phyloP scores from a whole-genome alignment of 441 rosid species.

The Erodium moschatum region DNA sequence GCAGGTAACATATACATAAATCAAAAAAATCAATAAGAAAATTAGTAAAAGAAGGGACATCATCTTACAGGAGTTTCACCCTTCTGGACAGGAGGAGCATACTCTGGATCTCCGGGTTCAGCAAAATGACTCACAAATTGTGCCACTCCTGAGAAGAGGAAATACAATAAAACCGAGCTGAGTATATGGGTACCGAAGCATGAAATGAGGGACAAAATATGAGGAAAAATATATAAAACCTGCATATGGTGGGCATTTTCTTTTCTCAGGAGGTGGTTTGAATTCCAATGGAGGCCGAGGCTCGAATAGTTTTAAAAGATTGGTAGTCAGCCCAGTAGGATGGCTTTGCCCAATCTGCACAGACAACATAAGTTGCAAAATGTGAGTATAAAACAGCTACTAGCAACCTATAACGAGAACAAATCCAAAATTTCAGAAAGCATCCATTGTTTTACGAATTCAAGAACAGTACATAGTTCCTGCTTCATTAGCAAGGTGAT shows the following conservation, averaged over 20 bases:
- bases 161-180: background rate
- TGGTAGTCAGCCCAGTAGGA: conserved; percentile 83
- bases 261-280: conserved; percentile 81
- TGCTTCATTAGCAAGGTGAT: no score
- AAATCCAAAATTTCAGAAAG: background rate
- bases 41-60: background rate
- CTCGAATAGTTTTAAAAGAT: conserved; percentile 85
- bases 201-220: background rate
- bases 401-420: background rate
- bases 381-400: background rate
- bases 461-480: no score
- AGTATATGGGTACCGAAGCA: background rate
- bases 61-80: conserved; percentile 76
- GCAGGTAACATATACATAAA: no score
- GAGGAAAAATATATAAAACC: conserved; percentile 30
- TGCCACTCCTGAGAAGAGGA: conserved; percentile 57
- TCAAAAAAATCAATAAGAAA: background rate
- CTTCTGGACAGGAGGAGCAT: conserved; percentile 68
- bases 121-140: conserved; percentile 74
- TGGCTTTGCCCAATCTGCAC: conserved; percentile 93
- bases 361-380: conserved; percentile 15
- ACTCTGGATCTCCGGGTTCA: conserved; percentile 78
- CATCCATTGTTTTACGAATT: background rate
- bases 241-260: conserved; percentile 69
- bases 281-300: conserved; percentile 79